Evolutionary conservation across 2,329 filamentous ascomycete species (phyloP).

Genomic region (Talaromyces sp.): DNA sequence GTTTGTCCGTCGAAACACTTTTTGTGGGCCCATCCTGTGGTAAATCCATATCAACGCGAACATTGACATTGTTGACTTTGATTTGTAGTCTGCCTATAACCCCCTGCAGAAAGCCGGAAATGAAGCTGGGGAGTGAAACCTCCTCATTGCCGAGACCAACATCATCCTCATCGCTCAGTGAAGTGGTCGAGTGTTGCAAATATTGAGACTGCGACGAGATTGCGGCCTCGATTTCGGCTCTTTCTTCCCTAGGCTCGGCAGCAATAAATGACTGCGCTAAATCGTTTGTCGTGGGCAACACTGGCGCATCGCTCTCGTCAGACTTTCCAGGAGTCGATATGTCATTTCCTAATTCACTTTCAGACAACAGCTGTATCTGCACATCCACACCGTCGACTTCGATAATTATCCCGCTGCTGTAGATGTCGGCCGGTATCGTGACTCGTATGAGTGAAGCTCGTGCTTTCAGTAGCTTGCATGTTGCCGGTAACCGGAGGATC

Average conservation of each 20-base stretch:
- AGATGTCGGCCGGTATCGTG: constrained; percentile 83
- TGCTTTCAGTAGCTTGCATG: constrained; percentile 69
- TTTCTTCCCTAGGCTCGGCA: constrained; percentile 56
- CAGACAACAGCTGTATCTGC: constrained; percentile 55
- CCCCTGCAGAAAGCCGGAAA: constrained; percentile 58
- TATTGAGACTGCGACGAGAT: constrained; percentile 51
- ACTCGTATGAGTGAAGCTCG: constrained; percentile 72
- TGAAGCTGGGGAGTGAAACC: constrained; percentile 56
- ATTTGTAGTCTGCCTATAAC: constrained; percentile 57
- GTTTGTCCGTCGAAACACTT: constrained; percentile 32
- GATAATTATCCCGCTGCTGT: constrained; percentile 75
- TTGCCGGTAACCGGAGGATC: constrained; percentile 69
- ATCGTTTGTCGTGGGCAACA: constrained; percentile 56
- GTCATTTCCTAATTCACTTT: constrained; percentile 22
- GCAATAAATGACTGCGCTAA: constrained; percentile 60
- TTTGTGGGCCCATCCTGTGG: constrained; percentile 38
- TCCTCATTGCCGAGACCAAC: constrained; percentile 52
- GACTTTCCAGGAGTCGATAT: constrained; percentile 13
- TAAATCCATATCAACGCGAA: constrained; percentile 51
- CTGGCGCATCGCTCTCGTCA: constrained; percentile 14
- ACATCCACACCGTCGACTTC: constrained; percentile 80
- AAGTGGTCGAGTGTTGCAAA: constrained; percentile 50
- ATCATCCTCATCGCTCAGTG: constrained; percentile 44
- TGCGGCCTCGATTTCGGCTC: constrained; percentile 56
- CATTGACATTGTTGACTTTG: constrained; percentile 50